Base-by-base conservation (phyloP, 2,329 filamentous ascomycete species). In the Tolypocladium album region DNA sequence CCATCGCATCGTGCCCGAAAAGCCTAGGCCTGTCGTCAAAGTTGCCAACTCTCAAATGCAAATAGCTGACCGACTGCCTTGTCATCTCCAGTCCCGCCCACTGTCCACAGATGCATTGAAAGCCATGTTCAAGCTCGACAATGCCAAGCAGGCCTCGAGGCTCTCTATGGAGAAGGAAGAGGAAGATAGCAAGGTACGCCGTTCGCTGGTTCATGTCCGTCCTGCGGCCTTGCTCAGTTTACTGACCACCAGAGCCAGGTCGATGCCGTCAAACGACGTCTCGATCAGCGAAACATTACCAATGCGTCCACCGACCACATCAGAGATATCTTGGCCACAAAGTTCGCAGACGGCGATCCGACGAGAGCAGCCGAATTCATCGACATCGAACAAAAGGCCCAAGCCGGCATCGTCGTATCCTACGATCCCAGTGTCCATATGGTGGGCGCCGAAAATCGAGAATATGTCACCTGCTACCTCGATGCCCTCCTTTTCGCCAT, bases 401-500 rank as follows among this genome's bases (percentile, higher is more conserved):
- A 90, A 45, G 84, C 90, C 38, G 92, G 93, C 20, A 84, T 90
- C 47, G 82, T 97, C 64, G 80, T 86, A 63, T 83, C 85, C 20
- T 96, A 90, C 75, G 82, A 90, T 59, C 85, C 90, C 11, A 80
- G 81, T 58, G 80, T 88, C 9, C 82, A 82, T 60, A 86, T 97
- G 77, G 76, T 90, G 5, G 94, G 94, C 8, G 93, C 94, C 15
- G 88, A 90, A 67, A 99, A 99, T 69, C 82, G 92, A 56, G 82
- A 88, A 53, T 85, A 84, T 56, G 91, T 96, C 42, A 97, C 93
- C n/a, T 99, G 94, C 76, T 97, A 95, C 71, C 79, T 97, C 20
- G 94, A 97, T 71, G 83, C 93, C 0, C 77, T 97, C 27, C 81
- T 99, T 1, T 97, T 97, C 71, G 89, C 93, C 71, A 97, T 99